Conservation (phyloP, 495 filamentous ascomycete species). For the Trichoderma parareesei region DNA sequence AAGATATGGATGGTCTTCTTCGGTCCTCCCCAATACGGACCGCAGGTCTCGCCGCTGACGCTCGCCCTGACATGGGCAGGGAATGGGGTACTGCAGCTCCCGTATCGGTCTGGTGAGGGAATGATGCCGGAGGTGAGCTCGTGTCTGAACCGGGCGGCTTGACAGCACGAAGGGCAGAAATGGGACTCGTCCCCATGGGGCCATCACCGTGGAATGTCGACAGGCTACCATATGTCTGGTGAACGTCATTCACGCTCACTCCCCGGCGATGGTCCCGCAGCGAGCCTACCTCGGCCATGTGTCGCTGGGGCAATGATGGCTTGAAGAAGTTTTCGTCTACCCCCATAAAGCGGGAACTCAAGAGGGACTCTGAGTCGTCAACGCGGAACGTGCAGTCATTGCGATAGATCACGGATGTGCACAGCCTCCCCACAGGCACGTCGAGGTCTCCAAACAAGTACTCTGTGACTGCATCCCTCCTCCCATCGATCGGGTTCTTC, state of each 20-base stretch:
- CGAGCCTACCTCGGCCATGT: conserved; percentile 60
- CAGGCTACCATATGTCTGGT: conserved; percentile 83
- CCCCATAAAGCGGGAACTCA: conserved; percentile 89
- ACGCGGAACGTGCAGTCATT: conserved; percentile 83
- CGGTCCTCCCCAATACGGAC: conserved; percentile 36
- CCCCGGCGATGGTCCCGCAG: conserved; percentile 48
- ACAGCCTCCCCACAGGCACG: conserved; percentile 77
- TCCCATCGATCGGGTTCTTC: conserved; percentile 59
- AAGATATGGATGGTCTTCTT: conserved; percentile 76
- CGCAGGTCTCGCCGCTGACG: conserved; percentile 27
- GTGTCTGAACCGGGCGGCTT: conserved; percentile 47
- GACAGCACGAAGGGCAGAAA: conserved; percentile 72
- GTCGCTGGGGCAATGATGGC: conserved; percentile 51
- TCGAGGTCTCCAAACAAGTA: conserved; percentile 74
- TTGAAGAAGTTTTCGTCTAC: conserved; percentile 81
- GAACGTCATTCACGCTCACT: conserved; percentile 50
- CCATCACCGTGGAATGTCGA: conserved; percentile 87
- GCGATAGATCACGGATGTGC: conserved; percentile 73
- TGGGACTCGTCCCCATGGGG: conserved; percentile 69
- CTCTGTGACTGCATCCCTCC: conserved; percentile 58
- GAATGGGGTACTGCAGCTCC: conserved; percentile 31
- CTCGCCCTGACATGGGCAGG: conserved; percentile 30
- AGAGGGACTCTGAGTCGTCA: conserved; percentile 78
- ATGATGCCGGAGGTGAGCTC: conserved; percentile 55
- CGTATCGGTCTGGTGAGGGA: conserved; percentile 41